A percentile compares a stretch with the other conserved stretches of the same genome.
phyloP scores from a whole-genome alignment of 306 rosid genomes.

The Rosa multiflora region DNA sequence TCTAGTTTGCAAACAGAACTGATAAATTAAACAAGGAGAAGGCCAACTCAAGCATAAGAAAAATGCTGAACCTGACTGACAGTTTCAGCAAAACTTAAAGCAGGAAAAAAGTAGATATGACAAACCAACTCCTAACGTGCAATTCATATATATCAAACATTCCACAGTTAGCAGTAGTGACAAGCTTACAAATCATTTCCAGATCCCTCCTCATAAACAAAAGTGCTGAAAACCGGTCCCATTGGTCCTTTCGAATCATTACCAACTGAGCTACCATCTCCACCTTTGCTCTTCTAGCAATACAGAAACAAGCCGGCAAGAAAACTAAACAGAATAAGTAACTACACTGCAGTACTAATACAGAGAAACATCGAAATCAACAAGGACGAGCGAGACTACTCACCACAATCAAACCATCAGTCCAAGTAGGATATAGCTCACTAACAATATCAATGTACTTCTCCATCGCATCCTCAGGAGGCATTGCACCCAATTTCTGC shows the following conservation, averaged over 20 bases:
- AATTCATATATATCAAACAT: neutral
- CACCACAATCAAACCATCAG: constrained; percentile 76
- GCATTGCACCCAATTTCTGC: constrained; percentile 98
- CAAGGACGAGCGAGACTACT: constrained; percentile 33
- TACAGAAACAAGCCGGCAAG: constrained; percentile 16
- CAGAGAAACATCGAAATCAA: neutral
- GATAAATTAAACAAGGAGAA: too few relatives aligned
- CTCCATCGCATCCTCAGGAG: constrained; percentile 99
- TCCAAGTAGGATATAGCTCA: constrained; percentile 88
- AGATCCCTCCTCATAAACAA: constrained; percentile 81
- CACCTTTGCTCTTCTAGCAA: constrained; percentile 59
- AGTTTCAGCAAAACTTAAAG: neutral
- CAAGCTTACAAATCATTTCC: constrained; percentile 81
- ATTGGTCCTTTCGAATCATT: constrained; percentile 69
- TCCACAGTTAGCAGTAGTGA: constrained; percentile 17
- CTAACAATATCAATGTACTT: too few relatives aligned
- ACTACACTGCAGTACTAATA: constrained; percentile 9
- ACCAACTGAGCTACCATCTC: constrained; percentile 48
- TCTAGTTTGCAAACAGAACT: neutral
- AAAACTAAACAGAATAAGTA: constrained; percentile 20
- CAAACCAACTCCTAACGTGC: neutral
- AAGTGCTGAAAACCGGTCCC: constrained; percentile 98
- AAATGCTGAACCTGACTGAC: neutral
- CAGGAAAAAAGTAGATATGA: neutral
- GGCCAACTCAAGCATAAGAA: neutral